Conservation (phyloP, 2,329 filamentous ascomycete genomes). For the Colletotrichum liriopes region DNA sequence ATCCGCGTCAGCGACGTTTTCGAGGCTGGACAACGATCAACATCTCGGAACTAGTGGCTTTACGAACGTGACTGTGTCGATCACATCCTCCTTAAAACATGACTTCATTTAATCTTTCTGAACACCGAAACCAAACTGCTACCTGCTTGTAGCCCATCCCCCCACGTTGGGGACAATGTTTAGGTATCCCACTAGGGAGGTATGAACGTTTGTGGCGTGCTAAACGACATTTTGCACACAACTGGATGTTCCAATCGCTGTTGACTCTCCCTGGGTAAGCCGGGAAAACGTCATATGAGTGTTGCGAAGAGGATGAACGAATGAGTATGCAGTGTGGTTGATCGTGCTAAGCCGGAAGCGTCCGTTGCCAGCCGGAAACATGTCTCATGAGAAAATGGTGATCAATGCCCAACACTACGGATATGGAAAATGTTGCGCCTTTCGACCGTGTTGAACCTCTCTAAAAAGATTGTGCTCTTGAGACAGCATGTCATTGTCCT, state of each 20-base stretch:
- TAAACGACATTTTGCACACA: not conserved
- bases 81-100: not conserved
- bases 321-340: no score
- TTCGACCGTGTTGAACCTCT: not conserved
- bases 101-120: not conserved
- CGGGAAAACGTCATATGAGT: not conserved
- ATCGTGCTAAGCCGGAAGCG: constrained; percentile 18
- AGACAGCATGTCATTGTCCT: not conserved
- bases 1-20: not conserved
- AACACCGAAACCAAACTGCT: not conserved
- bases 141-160: no score
- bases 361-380: not conserved
- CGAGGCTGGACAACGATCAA: no score
- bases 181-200: no score
- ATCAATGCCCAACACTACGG: not conserved
- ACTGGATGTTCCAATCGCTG: not conserved
- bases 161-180: not conserved
- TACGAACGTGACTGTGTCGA: no score
- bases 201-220: not conserved
- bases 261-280: not conserved
- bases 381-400: constrained; percentile 20
- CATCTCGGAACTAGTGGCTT: no score
- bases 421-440: not conserved
- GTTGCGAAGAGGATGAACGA: not conserved
- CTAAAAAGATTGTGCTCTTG: not conserved